phyloP scores from a whole-genome alignment of 257 asterid species.

The Handroanthus guayacan region DNA sequence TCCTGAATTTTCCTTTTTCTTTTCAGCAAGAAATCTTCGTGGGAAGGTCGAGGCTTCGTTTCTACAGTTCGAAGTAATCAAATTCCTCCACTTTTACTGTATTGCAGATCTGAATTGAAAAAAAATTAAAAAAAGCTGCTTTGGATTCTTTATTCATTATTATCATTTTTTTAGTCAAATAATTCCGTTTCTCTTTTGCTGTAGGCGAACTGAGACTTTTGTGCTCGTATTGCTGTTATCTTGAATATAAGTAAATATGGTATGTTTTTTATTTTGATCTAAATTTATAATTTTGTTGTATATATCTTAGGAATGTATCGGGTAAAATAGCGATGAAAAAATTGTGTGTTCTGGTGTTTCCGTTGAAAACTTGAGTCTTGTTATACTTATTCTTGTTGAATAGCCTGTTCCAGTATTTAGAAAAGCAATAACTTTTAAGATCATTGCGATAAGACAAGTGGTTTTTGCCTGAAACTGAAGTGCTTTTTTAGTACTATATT shows the following conservation, averaged over 20 bases:
- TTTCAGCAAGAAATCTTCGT: slow-evolving; percentile 23
- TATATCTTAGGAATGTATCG: not conserved
- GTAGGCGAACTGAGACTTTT: slow-evolving; percentile 35
- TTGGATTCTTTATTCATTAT: slow-evolving; percentile 1
- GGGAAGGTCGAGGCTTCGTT: slow-evolving; percentile 27
- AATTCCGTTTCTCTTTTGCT: not conserved
- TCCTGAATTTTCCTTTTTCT: slow-evolving; percentile 13
- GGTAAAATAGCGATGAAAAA: not conserved
- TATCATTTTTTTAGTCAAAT: slow-evolving; percentile 1
- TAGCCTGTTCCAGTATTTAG: not conserved
- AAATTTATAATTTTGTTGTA: not conserved
- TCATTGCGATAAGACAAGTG: slow-evolving; percentile 8
- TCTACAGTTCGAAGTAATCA: slow-evolving; percentile 26
- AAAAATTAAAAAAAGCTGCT: not conserved
- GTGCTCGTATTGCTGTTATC: slow-evolving; percentile 24
- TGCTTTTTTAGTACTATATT: not conserved
- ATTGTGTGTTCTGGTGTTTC: not conserved
- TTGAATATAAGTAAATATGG: slow-evolving; percentile 45
- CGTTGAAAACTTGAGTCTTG: not conserved
- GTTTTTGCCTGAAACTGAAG: slow-evolving; percentile 3
- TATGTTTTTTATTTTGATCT: slow-evolving; percentile 23
- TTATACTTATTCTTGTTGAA: slow-evolving; percentile 1
- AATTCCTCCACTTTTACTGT: not conserved
- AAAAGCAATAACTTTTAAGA: slow-evolving; percentile 14
- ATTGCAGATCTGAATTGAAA: slow-evolving; percentile 41